phyloP scores from a whole-genome alignment of 2,329 filamentous ascomycete species.

The Tolypocladium guangdongense region DNA sequence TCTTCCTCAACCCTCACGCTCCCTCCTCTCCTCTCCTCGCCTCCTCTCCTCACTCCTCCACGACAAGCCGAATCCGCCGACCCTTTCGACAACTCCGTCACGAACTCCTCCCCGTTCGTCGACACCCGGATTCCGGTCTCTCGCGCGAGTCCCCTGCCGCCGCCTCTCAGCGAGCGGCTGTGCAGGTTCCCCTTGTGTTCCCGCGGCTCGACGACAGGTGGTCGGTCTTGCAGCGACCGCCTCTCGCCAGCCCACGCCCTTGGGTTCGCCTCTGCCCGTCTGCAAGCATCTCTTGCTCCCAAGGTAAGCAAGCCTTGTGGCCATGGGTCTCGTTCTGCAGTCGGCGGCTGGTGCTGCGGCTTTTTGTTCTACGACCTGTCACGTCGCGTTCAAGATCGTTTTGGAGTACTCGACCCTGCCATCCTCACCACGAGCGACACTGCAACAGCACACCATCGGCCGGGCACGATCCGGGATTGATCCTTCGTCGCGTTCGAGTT shows the following conservation, averaged over 20 bases:
- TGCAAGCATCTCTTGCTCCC: neutral
- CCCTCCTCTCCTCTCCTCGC: constrained; percentile 6
- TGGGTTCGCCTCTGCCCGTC: constrained; percentile 4
- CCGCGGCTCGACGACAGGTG: neutral
- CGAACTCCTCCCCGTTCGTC: constrained; percentile 15
- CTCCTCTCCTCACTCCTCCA: constrained; percentile 13
- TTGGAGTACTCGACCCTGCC: neutral
- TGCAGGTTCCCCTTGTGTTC: constrained; percentile 11
- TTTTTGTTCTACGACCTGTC: neutral
- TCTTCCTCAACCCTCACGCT: constrained; percentile 1
- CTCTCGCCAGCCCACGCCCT: constrained; percentile 5
- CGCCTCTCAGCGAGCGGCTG: constrained; percentile 17
- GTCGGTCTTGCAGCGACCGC: neutral
- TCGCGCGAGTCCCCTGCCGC: constrained; percentile 18
- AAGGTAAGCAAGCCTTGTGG: neutral
- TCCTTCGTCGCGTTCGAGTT: neutral
- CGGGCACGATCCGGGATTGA: neutral
- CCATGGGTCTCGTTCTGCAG: neutral
- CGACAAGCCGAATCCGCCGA: constrained; percentile 26
- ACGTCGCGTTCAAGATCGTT: neutral
- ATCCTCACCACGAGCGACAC: neutral
- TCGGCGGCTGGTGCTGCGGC: neutral
- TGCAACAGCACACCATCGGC: neutral
- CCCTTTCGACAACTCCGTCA: constrained; percentile 22
- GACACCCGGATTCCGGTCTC: constrained; percentile 14